Base-by-base conservation (phyloP, 106 monocot species). In the Posidonia australis region DNA sequence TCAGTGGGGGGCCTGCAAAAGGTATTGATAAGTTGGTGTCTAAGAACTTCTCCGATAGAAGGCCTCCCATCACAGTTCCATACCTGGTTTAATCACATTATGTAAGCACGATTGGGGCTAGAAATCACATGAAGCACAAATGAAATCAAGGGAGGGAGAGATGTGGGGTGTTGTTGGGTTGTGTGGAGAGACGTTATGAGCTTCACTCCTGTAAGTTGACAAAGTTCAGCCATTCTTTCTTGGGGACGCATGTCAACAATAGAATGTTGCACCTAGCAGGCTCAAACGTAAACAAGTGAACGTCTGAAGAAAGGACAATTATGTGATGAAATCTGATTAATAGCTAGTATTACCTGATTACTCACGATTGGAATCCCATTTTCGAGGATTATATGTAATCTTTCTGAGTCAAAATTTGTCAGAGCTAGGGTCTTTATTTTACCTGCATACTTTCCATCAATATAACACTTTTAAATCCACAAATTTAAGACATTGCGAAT, bases 1-100 rank as follows among this genome's bases (percentile, higher is more conserved):
- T 94, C 30, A 94, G 55, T 74, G 96, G 76, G 58, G 96, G 96
- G 9, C 87, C 87, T 25, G 86, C 84, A 62, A 96, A 90, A 17
- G 96, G 96, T 57, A 90, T 87, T 14, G 77, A 81, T 27, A 90
- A 13, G 62, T 87, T 96, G 66, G 89, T 67, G 68, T 87, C 96
- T 17, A 96, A 67, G 71, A 96, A 96, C 74, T 87, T 96, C 75
- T 96, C 90, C 28, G 96, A 96, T 53, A 96, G 66, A 26, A 96
- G 82, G 19, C 96, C 90, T 21, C 96, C 90, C 96, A 96, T 96
- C 44, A 96, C 86, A 24, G 96, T 96, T 65, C 96, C 96, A 67
- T 94, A 94, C 55, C 94, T 94, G 77, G 16, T 31, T 5, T 12
- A 13, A 20, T 41, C 23, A 9, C 1, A 44, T 21, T 23, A 63